These are phyloP conservation scores for Favolaschia claudopus DNA, from an alignment of 768 basidiomycete genomes.

Conservation along the genomic window DNA sequence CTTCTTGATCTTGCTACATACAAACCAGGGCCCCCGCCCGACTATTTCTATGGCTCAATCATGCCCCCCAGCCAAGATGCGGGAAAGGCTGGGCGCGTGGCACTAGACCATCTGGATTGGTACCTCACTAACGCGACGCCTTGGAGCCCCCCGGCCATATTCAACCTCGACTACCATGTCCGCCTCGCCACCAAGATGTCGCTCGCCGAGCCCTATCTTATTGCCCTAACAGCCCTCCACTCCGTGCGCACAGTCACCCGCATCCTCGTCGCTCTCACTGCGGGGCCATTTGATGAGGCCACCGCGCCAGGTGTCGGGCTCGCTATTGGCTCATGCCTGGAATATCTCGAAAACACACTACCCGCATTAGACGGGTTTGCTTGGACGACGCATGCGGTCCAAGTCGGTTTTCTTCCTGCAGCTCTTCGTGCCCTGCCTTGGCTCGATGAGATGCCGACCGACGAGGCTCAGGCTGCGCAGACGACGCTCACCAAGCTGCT, in stretches of 20 bases:
- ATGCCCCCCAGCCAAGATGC: constrained; percentile 15
- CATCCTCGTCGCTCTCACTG: constrained; percentile 22
- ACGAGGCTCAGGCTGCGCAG: constrained; percentile 2
- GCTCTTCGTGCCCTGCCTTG: constrained; percentile 21
- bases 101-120: constrained; percentile 18
- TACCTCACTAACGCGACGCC: constrained; percentile 11
- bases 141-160: constrained; percentile 15
- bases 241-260: constrained; percentile 22
- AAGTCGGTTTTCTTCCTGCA: constrained; percentile 22
- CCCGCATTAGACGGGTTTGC: constrained; percentile 19
- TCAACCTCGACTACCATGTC: constrained; percentile 25
- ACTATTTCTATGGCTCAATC: constrained; percentile 20
- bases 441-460: constrained; percentile 21
- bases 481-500: constrained; percentile 10
- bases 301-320: constrained; percentile 18
- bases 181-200: constrained; percentile 19
- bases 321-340: constrained; percentile 16
- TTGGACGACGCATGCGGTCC: constrained; percentile 24
- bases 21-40: constrained; percentile 8
- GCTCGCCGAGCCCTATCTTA: constrained; percentile 4
- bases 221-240: constrained; percentile 11
- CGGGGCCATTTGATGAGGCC: constrained; percentile 9
- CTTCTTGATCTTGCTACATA: constrained; percentile 25
- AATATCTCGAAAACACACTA: constrained; percentile 14
- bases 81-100: constrained; percentile 18